These are phyloP conservation scores for Saccharomycopsis capsularis DNA, from an alignment of 805 yeast genomes.

Conservation along the genomic window DNA sequence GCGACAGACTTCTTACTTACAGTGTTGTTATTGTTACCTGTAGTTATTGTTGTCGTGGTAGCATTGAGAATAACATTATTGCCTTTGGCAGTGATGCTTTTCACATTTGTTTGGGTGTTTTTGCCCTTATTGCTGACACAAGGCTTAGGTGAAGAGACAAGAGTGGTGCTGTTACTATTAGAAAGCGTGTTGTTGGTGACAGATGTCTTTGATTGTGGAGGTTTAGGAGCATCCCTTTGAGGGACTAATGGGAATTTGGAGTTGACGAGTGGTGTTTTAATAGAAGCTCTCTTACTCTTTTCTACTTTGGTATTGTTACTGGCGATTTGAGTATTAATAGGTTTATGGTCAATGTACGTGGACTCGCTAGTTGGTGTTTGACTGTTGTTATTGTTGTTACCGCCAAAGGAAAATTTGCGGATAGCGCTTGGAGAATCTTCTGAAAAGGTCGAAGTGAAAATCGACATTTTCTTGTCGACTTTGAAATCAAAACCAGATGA, in stretches of 20 bases:
- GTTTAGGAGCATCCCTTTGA: constrained; percentile 24
- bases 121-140: background rate
- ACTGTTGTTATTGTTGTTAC: background rate
- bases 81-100: constrained; percentile 7
- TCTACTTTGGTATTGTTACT: background rate
- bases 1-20: too few relatives aligned
- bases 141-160: too few relatives aligned
- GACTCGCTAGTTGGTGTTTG: background rate
- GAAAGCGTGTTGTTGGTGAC: too few relatives aligned
- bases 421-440: background rate
- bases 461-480: background rate
- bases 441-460: background rate
- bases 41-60: constrained; percentile 8
- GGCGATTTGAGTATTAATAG: background rate
- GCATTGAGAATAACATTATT: constrained; percentile 4
- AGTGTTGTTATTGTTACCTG: background rate
- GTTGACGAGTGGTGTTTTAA: background rate
- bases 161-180: too few relatives aligned
- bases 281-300: background rate
- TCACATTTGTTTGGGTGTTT: constrained; percentile 1
- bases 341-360: too few relatives aligned
- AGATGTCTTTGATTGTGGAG: constrained; percentile 18
- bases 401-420: background rate
- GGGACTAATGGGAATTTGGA: constrained; percentile 8
- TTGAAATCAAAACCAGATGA: constrained; percentile 7